Conservation (phyloP, 2,329 filamentous ascomycete genomes). For the Epichloe brachyelytri region DNA sequence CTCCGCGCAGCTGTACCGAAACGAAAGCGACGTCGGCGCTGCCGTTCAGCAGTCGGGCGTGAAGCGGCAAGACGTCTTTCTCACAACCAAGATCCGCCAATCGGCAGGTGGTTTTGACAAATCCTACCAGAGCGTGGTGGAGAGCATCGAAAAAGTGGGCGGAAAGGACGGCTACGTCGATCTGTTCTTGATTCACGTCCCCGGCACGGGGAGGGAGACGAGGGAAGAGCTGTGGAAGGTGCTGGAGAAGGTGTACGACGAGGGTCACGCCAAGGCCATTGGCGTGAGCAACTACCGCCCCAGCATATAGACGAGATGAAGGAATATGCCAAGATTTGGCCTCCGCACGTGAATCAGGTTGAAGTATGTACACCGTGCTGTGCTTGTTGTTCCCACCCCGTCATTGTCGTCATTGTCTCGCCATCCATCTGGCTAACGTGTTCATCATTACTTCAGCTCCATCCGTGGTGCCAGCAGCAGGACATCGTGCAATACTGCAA, state of each 20-base stretch:
- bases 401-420: background rate
- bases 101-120: slow-evolving; percentile 32
- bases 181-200: slow-evolving; percentile 56
- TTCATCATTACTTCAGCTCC: slow-evolving; percentile 34
- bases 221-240: slow-evolving; percentile 53
- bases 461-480: slow-evolving; percentile 53
- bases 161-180: slow-evolving; percentile 51
- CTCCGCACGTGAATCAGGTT: slow-evolving; percentile 62
- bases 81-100: slow-evolving; percentile 57
- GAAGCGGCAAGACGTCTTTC: slow-evolving; percentile 45
- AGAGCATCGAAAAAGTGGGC: slow-evolving; percentile 51
- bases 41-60: slow-evolving; percentile 46
- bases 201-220: slow-evolving; percentile 38
- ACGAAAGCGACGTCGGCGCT: slow-evolving; percentile 53
- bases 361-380: slow-evolving; percentile 35
- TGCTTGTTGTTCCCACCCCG: background rate
- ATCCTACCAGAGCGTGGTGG: slow-evolving; percentile 44
- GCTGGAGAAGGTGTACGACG: slow-evolving; percentile 46
- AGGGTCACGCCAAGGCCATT: slow-evolving; percentile 50
- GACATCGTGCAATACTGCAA: slow-evolving; percentile 45
- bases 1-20: slow-evolving; percentile 50
- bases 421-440: background rate
- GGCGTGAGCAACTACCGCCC: slow-evolving; percentile 61
- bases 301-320: slow-evolving; percentile 58
- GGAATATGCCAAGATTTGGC: slow-evolving; percentile 50